phyloP scores from a whole-genome alignment of 345 rosid species.

The Lepidium africanum region DNA sequence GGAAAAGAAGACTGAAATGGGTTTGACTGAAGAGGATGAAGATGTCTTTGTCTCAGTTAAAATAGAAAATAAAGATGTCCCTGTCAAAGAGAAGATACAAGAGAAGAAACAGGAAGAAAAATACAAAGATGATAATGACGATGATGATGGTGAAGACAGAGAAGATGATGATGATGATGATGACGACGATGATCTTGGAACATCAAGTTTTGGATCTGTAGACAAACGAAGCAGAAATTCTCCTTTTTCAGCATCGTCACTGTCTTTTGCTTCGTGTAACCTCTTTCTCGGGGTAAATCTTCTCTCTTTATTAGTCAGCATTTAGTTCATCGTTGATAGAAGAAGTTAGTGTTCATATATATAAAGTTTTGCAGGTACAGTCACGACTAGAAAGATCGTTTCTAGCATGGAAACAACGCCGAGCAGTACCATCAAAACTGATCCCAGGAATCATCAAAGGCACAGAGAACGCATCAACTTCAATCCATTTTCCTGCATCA shows the following conservation, averaged over 20 bases:
- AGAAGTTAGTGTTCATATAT: background rate
- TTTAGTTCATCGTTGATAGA: background rate
- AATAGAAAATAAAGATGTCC: constrained; percentile 31
- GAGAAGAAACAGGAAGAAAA: constrained; percentile 29
- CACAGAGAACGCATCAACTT: constrained; percentile 9
- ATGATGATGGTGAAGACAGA: constrained; percentile 10
- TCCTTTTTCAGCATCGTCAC: constrained; percentile 64
- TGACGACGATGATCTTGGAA: constrained; percentile 31
- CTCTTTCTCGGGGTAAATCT: constrained; percentile 63
- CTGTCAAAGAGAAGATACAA: constrained; percentile 20
- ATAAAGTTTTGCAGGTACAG: constrained; percentile 47
- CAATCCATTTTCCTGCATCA: constrained; percentile 35
- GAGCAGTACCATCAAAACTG: constrained; percentile 25
- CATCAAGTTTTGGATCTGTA: constrained; percentile 80
- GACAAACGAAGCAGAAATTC: constrained; percentile 39
- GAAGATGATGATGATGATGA: constrained; percentile 26
- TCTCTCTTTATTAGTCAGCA: background rate
- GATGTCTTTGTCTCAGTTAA: constrained; percentile 14
- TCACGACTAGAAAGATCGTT: constrained; percentile 41
- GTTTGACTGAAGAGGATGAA: constrained; percentile 43
- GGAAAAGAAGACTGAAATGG: constrained; percentile 45
- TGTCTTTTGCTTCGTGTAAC: constrained; percentile 60
- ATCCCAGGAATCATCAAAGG: constrained; percentile 12
- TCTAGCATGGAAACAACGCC: constrained; percentile 43
- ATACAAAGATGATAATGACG: constrained; percentile 34